Evolutionary conservation across 2,329 filamentous ascomycete genomes (phyloP).

Genomic region (Penicillium sp.): DNA sequence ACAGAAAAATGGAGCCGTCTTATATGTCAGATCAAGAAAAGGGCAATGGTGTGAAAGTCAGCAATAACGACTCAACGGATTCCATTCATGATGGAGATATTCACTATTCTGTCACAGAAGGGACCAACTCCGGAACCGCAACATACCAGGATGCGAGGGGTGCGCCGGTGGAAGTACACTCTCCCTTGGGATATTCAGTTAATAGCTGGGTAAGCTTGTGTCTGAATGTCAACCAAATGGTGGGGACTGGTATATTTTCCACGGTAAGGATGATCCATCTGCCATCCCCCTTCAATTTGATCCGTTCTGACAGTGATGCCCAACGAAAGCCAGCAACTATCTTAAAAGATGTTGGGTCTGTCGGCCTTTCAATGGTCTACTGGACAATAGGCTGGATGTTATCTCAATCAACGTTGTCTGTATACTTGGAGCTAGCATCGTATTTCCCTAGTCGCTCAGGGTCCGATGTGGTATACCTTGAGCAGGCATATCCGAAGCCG

Average conservation of each 20-base stretch:
- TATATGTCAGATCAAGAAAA: conserved; percentile 11
- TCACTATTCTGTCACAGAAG: conserved; percentile 10
- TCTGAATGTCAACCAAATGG: conserved; percentile 60
- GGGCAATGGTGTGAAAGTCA: neutral
- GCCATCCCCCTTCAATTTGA: neutral
- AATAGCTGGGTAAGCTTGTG: conserved; percentile 55
- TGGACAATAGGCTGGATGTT: conserved; percentile 63
- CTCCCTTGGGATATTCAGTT: conserved; percentile 59
- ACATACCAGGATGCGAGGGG: conserved; percentile 55
- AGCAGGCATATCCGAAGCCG: conserved; percentile 63
- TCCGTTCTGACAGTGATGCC: neutral
- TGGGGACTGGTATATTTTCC: conserved; percentile 62
- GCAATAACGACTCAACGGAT: conserved; percentile 1
- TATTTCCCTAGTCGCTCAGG: conserved; percentile 66
- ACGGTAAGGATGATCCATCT: conserved; percentile 47
- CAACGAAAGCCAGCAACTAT: conserved; percentile 52
- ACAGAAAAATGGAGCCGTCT: neutral
- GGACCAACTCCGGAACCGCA: conserved; percentile 6
- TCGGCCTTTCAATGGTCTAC: conserved; percentile 60
- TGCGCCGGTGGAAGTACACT: conserved; percentile 57
- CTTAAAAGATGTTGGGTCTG: conserved; percentile 57
- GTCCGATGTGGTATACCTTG: conserved; percentile 64
- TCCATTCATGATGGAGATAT: conserved; percentile 12
- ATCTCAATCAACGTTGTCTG: conserved; percentile 51
- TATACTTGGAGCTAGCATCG: conserved; percentile 61